Evolutionary conservation across 768 basidiomycete genomes (phyloP), one percentile per base, ranked within the genome.

Genomic region (Coprinopsis cinerea): DNA sequence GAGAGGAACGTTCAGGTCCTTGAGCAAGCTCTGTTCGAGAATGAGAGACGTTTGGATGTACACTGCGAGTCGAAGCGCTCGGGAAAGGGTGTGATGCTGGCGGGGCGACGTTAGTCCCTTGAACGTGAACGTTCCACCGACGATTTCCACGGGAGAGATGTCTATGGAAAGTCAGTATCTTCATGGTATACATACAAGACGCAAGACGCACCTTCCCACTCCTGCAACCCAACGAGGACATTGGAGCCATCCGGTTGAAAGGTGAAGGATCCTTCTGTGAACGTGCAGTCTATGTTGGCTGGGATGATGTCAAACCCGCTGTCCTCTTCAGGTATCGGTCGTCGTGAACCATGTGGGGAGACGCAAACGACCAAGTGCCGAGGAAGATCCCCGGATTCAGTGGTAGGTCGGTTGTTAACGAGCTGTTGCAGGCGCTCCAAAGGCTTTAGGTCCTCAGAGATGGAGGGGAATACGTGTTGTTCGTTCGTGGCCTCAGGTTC

Each of bases 71-170:
- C 76, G 73, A 14, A 88, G 76, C 15, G 77, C 64, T 37, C 68
- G 71, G 42, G 64, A 61, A 0, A 88, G 68, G 0, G 70, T 51
- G 2, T 57, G 53, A 54, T 82, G 71, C 47, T 79, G 74, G 3
- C 57, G 26, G 1, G 64, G 58, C 1, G 77, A 74, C 11, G 61
- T 61, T 13, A 75, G 55, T 9, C 77, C 80, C 52, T 67, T 69
- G 51, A 87, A 69, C 1, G 67, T 59, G 59, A 88, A 86, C 1
- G 76, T 82, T 0, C 84, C 85, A 3, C 85, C 84, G 6, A 85
- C 71, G 26, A 83, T 60, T 23, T 64, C 67, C 14, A 14, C 23
- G 10, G 25, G 18, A 17, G 17, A 22, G 13, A 40, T 32, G 20
- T 49, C 27, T 49, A 20, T 20, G 5, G 4, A 36, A 15, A 3